Evolutionary conservation across 345 rosid species (phyloP).

Genomic region (Eucalyptus cloeziana): DNA sequence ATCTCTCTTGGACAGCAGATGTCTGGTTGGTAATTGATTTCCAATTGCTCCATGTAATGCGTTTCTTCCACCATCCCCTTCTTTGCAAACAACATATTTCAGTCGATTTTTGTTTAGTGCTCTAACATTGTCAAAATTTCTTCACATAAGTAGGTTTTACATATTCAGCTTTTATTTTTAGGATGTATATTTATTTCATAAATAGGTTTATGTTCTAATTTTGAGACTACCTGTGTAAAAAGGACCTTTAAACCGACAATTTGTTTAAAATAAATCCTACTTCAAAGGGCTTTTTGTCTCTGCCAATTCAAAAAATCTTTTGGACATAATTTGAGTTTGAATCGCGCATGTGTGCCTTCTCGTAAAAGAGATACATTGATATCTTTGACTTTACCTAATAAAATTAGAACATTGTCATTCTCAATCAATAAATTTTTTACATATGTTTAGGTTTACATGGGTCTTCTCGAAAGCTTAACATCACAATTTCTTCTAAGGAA

Average conservation of each 20-base stretch:
- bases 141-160: background rate
- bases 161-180: too few species aligned
- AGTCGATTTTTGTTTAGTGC: background rate
- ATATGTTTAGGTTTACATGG: accelerated
- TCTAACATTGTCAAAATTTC: background rate
- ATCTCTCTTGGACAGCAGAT: background rate
- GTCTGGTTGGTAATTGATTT: background rate
- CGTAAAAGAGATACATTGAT: background rate
- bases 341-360: accelerated
- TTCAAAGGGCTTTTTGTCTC: too few species aligned
- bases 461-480: too few species aligned
- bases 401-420: background rate
- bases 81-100: background rate
- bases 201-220: background rate
- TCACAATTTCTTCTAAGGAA: too few species aligned
- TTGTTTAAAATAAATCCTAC: too few species aligned
- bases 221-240: too few species aligned
- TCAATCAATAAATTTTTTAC: background rate
- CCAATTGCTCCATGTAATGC: background rate
- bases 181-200: background rate
- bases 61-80: background rate
- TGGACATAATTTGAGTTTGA: background rate
- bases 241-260: too few species aligned
- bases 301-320: background rate
- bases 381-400: background rate